Evolutionary conservation across 2,329 filamentous ascomycete genomes (phyloP).

Genomic region (Ophiostoma sp.): DNA sequence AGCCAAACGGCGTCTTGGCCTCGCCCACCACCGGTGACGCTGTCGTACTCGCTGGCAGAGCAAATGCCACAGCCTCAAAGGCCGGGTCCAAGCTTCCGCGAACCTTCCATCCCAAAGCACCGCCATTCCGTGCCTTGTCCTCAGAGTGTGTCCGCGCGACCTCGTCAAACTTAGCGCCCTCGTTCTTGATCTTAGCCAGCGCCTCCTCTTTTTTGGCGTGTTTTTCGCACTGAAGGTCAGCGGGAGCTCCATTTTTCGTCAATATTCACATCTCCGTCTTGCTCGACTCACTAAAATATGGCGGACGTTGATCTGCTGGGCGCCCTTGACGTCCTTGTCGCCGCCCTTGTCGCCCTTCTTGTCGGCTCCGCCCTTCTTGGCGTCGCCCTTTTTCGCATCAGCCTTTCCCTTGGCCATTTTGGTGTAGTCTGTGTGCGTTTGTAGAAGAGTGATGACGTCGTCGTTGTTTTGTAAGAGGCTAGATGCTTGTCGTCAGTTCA

Average conservation of each 20-base stretch:
- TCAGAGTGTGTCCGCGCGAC: slow-evolving; percentile 72
- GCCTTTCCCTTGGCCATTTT: slow-evolving; percentile 32
- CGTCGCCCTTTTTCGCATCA: slow-evolving; percentile 30
- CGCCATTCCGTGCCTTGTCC: slow-evolving; percentile 73
- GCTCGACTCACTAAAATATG: slow-evolving; percentile 60
- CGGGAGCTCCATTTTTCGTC: neutral
- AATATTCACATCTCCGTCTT: neutral
- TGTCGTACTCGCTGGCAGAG: slow-evolving; percentile 65
- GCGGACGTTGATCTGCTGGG: slow-evolving; percentile 63
- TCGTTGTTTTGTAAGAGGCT: neutral
- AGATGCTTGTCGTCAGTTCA: neutral
- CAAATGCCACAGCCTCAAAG: slow-evolving; percentile 73
- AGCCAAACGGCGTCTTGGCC: slow-evolving; percentile 73
- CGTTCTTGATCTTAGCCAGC: slow-evolving; percentile 61
- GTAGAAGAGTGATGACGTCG: neutral
- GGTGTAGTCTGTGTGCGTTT: neutral
- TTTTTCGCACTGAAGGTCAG: slow-evolving; percentile 62
- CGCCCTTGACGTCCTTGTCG: slow-evolving; percentile 31
- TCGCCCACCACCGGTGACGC: slow-evolving; percentile 65
- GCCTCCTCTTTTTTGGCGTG: slow-evolving; percentile 77
- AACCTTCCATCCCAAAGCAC: slow-evolving; percentile 70
- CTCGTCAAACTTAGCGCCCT: slow-evolving; percentile 70
- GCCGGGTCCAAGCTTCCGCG: slow-evolving; percentile 65
- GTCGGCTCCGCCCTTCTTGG: slow-evolving; percentile 24
- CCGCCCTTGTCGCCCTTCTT: slow-evolving; percentile 25